Conservation (phyloP, 768 basidiomycete species). For the Russula brevipes region DNA sequence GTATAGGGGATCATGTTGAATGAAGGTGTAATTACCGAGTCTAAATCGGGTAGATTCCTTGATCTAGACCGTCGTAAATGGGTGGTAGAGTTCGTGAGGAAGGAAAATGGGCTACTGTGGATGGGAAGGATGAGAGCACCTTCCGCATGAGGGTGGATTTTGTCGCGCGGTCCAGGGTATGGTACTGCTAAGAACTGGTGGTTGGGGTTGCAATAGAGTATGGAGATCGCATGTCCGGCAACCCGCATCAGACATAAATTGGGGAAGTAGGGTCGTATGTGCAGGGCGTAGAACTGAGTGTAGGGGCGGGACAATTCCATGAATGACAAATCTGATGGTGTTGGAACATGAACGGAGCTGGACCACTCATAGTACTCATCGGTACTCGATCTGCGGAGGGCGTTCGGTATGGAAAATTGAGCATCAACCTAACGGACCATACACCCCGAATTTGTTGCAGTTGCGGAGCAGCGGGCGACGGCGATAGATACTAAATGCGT, state of each 20-base stretch:
- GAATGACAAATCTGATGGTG: conserved; percentile 24
- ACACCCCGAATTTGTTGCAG: conserved; percentile 36
- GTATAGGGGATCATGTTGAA: too few relatives aligned
- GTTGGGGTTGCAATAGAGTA: conserved; percentile 29
- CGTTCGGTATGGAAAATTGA: conserved; percentile 31
- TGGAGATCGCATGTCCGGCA: conserved; percentile 28
- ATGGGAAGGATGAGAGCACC: neutral
- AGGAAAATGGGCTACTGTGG: too few relatives aligned
- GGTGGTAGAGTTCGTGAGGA: neutral
- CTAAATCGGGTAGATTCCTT: neutral
- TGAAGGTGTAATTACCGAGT: neutral
- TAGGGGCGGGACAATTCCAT: too few relatives aligned
- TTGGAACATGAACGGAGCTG: conserved; percentile 7
- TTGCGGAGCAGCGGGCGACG: conserved; percentile 40
- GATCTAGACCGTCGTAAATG: neutral
- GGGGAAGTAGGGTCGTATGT: conserved; percentile 4
- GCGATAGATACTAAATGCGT: conserved; percentile 49
- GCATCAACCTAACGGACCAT: conserved; percentile 20
- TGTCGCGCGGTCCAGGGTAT: conserved; percentile 1
- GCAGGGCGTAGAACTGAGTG: conserved; percentile 10
- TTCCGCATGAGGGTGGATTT: neutral
- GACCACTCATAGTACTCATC: too few relatives aligned
- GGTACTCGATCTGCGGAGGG: conserved; percentile 9
- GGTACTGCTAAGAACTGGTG: conserved; percentile 26
- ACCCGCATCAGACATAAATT: conserved; percentile 21